These are phyloP conservation scores for Hyaloscypha variabilis DNA, from an alignment of 495 filamentous ascomycete genomes.

Conservation along the genomic window DNA sequence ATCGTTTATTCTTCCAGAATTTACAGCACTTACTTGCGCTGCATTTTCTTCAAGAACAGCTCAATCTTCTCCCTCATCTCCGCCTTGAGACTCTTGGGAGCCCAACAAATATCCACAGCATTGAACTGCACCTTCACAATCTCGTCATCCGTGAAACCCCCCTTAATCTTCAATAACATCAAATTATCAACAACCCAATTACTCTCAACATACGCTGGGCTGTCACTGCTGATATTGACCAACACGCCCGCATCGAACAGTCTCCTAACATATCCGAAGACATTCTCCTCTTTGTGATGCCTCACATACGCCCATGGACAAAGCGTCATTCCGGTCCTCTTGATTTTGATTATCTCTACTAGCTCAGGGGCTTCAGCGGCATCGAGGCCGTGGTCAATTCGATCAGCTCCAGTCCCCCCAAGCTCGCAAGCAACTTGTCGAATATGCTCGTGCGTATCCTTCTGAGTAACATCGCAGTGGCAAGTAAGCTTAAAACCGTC, in stretches of 20 bases:
- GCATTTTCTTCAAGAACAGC: too few relatives aligned
- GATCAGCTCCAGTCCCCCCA: slow-evolving; percentile 45
- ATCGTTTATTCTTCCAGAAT: too few relatives aligned
- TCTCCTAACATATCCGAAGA: slow-evolving; percentile 59
- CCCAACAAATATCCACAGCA: slow-evolving; percentile 24
- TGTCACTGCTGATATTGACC: slow-evolving; percentile 71
- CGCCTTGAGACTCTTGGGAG: slow-evolving; percentile 8
- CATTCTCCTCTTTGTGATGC: slow-evolving; percentile 54
- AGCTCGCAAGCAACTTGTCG: slow-evolving; percentile 57
- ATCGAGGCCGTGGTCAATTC: slow-evolving; percentile 71
- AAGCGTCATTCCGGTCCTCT: slow-evolving; percentile 61
- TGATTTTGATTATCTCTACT: slow-evolving; percentile 55
- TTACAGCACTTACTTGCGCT: too few relatives aligned
- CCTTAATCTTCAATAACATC: slow-evolving; percentile 6
- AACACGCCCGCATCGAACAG: slow-evolving; percentile 66
- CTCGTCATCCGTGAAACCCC: slow-evolving; percentile 12
- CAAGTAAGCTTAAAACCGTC: slow-evolving; percentile 60
- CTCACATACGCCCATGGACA: slow-evolving; percentile 75
- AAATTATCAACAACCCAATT: slow-evolving; percentile 22
- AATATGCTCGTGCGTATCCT: slow-evolving; percentile 69
- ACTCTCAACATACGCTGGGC: slow-evolving; percentile 64
- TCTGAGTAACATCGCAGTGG: slow-evolving; percentile 67
- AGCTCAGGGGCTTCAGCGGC: slow-evolving; percentile 60
- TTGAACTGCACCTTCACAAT: slow-evolving; percentile 9
- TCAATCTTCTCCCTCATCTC: too few relatives aligned